These are phyloP conservation scores for Dendrobium officinale DNA, from an alignment of 106 monocot species.

Conservation along the genomic window DNA sequence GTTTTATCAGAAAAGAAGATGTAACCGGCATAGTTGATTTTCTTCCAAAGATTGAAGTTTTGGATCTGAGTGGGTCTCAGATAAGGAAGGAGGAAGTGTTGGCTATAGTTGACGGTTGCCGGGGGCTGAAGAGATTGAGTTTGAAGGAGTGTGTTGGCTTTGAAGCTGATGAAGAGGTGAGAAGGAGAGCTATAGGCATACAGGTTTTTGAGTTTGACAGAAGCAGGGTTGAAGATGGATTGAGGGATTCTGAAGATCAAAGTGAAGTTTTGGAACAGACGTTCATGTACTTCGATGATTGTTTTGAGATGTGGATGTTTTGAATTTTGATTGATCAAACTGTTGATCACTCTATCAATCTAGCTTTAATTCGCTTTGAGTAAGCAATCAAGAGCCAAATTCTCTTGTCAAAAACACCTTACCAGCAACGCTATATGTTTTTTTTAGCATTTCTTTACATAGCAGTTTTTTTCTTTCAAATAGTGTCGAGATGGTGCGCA, in stretches of 20 bases:
- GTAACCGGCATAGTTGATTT: conserved; percentile 12
- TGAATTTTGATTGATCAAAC: neutral
- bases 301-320: conserved; percentile 7
- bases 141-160: conserved; percentile 37
- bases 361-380: too few species aligned
- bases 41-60: conserved; percentile 17
- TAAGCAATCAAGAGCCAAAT: too few species aligned
- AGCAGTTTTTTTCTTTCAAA: too few species aligned
- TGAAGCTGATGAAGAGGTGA: conserved; percentile 30
- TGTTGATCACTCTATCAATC: too few species aligned
- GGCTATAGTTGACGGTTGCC: conserved; percentile 28
- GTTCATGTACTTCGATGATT: conserved; percentile 3
- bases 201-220: conserved; percentile 23
- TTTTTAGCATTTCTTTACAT: too few species aligned
- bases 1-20: conserved; percentile 30
- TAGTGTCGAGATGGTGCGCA: too few species aligned
- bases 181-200: conserved; percentile 7
- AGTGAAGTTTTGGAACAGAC: neutral
- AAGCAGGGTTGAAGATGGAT: neutral
- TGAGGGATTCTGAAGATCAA: neutral
- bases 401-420: too few species aligned
- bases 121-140: conserved; percentile 26
- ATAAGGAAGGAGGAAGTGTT: conserved; percentile 26
- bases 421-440: too few species aligned
- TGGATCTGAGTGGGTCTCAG: conserved; percentile 32